Conservation (phyloP, 1,284 basidiomycete species). For the Cutaneotrichosporon sp. region DNA sequence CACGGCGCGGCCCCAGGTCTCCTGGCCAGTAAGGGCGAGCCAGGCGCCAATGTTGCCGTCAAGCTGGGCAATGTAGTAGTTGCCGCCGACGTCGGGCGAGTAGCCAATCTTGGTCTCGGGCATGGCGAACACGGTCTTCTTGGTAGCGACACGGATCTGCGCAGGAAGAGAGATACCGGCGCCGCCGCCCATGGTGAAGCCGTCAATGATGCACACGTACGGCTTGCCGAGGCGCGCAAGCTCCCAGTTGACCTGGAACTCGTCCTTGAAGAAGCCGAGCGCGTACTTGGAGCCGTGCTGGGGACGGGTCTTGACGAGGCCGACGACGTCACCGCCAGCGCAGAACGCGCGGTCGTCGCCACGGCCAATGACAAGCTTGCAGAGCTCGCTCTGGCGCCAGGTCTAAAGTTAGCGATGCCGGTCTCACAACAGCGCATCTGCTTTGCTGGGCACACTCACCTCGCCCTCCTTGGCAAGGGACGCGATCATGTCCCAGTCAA, state of each 20-base stretch:
- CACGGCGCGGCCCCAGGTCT: slow-evolving; percentile 67
- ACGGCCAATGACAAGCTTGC: slow-evolving; percentile 69
- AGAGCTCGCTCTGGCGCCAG: slow-evolving; percentile 70
- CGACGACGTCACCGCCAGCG: slow-evolving; percentile 82
- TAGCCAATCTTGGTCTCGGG: slow-evolving; percentile 85
- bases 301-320: slow-evolving; percentile 18
- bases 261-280: slow-evolving; percentile 81
- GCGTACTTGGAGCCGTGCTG: slow-evolving; percentile 52
- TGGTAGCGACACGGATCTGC: slow-evolving; percentile 87
- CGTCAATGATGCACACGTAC: slow-evolving; percentile 85
- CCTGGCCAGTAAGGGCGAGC: slow-evolving; percentile 79
- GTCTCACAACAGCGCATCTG: background rate
- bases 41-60: slow-evolving; percentile 92
- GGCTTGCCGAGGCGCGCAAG: slow-evolving; percentile 76
- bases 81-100: slow-evolving; percentile 68
- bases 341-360: slow-evolving; percentile 82
- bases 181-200: slow-evolving; percentile 92
- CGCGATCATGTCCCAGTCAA: slow-evolving; percentile 77
- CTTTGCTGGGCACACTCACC: slow-evolving; percentile 19
- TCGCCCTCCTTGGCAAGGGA: slow-evolving; percentile 55
- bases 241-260: slow-evolving; percentile 88
- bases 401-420: slow-evolving; percentile 52
- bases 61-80: slow-evolving; percentile 78
- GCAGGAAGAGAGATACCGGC: slow-evolving; percentile 86
- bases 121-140: slow-evolving; percentile 92